These are phyloP conservation scores for Cladophialophora immunda DNA, from an alignment of 2,329 filamentous ascomycete species.

Conservation along the genomic window DNA sequence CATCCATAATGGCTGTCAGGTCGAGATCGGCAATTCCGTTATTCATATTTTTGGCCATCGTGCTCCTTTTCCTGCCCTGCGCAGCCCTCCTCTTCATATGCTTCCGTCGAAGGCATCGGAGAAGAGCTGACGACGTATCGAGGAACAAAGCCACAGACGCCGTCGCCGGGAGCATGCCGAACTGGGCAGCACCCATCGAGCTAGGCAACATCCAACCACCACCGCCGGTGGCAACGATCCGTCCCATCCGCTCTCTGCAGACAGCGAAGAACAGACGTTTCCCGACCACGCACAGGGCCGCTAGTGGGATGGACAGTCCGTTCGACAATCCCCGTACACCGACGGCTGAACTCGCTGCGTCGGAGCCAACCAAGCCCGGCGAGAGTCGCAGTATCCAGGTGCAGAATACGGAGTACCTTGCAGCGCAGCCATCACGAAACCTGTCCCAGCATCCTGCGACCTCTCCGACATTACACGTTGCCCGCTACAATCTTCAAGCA, in stretches of 20 bases:
- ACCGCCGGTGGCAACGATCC: slow-evolving; percentile 1
- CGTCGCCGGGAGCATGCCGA: slow-evolving; percentile 2
- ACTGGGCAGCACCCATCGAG: slow-evolving; percentile 16
- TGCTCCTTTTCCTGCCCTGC: slow-evolving; percentile 25
- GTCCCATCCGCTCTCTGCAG: slow-evolving; percentile 10
- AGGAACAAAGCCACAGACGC: neutral
- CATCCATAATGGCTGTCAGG: slow-evolving; percentile 11
- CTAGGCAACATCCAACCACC: slow-evolving; percentile 12
- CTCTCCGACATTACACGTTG: neutral
- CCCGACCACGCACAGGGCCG: neutral
- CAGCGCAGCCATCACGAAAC: neutral
- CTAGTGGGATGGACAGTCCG: neutral
- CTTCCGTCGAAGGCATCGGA: slow-evolving; percentile 8
- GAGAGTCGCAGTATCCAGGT: neutral
- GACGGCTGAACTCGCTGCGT: neutral
- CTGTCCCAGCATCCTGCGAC: neutral
- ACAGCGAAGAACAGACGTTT: neutral
- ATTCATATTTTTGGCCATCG: slow-evolving; percentile 29
- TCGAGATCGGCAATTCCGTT: slow-evolving; percentile 25
- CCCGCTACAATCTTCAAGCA: slow-evolving; percentile 7
- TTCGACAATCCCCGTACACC: neutral
- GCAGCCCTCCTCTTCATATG: slow-evolving; percentile 14
- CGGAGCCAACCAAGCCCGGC: neutral
- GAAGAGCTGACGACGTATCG: neutral
- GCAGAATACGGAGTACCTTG: neutral